phyloP scores from a whole-genome alignment of 306 rosid genomes.

The Quercus aquifolioides region DNA sequence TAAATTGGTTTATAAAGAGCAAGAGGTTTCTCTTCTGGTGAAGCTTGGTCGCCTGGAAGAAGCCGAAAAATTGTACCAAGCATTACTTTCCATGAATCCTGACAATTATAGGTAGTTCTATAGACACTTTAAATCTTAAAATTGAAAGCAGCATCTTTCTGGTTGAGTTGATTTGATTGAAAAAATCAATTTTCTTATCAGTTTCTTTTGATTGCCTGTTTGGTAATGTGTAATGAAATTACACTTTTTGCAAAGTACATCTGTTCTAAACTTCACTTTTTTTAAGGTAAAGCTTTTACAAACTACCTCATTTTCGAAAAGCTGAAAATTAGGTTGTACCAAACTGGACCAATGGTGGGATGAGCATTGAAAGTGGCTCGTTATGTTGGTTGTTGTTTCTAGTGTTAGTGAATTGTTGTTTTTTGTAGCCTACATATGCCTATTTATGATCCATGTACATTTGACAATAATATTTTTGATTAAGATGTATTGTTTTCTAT shows the following conservation, averaged over 20 bases:
- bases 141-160: background rate
- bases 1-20: slow-evolving; percentile 73
- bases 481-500: background rate
- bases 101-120: slow-evolving; percentile 77
- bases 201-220: background rate
- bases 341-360: background rate
- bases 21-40: slow-evolving; percentile 82
- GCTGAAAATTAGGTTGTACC: too few species aligned
- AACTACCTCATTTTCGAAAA: too few species aligned
- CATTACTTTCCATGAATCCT: slow-evolving; percentile 83
- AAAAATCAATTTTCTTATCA: background rate
- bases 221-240: too few species aligned
- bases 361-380: background rate
- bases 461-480: background rate
- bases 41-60: slow-evolving; percentile 81
- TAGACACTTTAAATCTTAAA: slow-evolving; percentile 2
- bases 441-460: background rate
- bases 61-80: slow-evolving; percentile 60
- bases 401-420: background rate
- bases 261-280: too few species aligned
- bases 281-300: too few species aligned
- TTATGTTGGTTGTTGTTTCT: background rate
- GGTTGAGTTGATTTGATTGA: background rate
- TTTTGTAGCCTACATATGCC: background rate
- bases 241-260: too few species aligned